Base-by-base conservation (phyloP, 2,329 filamentous ascomycete species). In the Alternaria brassicae region DNA sequence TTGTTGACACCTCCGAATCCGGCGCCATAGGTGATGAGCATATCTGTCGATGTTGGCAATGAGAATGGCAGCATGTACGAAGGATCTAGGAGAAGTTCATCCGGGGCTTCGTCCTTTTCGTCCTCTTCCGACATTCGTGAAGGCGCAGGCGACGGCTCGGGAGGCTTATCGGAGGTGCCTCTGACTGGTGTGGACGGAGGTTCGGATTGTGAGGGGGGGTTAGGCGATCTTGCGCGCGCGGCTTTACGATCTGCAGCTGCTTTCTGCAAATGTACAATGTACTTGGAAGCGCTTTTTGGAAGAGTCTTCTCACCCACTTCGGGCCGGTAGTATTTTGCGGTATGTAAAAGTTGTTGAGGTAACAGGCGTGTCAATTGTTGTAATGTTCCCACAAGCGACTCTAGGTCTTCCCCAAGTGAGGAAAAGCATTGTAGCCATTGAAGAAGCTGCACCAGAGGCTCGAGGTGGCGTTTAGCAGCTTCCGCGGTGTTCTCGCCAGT, bases 351-450 rank as follows among this genome's bases (percentile, higher is more conserved):
- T 76, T 99, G 95, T 72, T 93, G 91, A 0, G 93, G 91, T 25
- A 88, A 93, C 47, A 99, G 82, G 39, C 89, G 85, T 65, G 92
- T 93, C 39, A 99, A 84, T 76, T 98, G 95, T 72, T 97, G 90
- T 21, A 98, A 81, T 0, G 95, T 99, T 15, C 88, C 91, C 28
- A 96, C 88, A 15, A 99, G 84, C 3, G 92, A 92, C 72, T 97
- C 93, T 36, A 95, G 82, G 72, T 98, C 93, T 72, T 98, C 93
- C 5, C 89, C 92, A 4, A 98, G 85, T 0, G 93, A 97, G 1
- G 95, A 98, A 78, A 98, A 98, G 77, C 93, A 97, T 76, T 99
- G 95, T 34, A 99, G 83, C 95, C 95, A 99, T 78, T 99, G 95
- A 6, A 99, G 83, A 3, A 99, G 84, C 77, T 99, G 95, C 55